Conservation (phyloP, 1,284 basidiomycete species). For the Pascua guehoae region DNA sequence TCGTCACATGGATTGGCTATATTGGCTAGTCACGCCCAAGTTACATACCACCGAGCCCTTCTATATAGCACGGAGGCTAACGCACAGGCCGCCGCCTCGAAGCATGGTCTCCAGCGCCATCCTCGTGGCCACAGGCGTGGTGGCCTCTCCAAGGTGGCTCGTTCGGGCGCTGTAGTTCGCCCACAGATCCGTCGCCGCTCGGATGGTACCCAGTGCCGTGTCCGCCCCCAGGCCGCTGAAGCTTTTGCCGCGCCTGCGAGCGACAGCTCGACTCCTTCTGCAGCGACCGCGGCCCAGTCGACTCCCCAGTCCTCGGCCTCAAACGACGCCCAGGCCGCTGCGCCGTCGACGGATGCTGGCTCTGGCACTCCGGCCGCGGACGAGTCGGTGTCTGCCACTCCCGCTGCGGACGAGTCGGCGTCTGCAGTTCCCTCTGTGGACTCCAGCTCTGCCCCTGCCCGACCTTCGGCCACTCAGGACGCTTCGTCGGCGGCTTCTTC, state of each 20-base stretch:
- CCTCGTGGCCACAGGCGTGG: conserved; percentile 6
- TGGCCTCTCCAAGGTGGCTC: background rate
- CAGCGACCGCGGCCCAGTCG: background rate
- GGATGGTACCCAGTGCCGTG: conserved; percentile 44
- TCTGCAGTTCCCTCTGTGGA: conserved; percentile 20
- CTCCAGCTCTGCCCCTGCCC: conserved; percentile 10
- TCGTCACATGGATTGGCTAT: too few species aligned
- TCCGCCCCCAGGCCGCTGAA: conserved; percentile 26
- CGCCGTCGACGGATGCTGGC: background rate
- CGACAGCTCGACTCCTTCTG: conserved; percentile 3
- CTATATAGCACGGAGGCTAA: background rate
- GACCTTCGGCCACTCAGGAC: conserved; percentile 1
- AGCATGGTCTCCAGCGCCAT: conserved; percentile 6
- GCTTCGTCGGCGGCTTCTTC: conserved; percentile 6
- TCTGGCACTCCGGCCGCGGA: conserved; percentile 2
- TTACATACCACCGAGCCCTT: background rate
- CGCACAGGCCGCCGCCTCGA: conserved; percentile 7
- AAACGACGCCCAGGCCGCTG: background rate
- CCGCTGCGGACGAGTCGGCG: conserved; percentile 22
- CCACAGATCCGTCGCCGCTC: conserved; percentile 48
- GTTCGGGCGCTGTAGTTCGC: conserved; percentile 1
- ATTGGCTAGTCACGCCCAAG: too few species aligned
- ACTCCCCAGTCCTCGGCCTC: too few species aligned
- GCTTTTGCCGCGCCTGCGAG: conserved; percentile 3
- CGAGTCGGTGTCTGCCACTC: conserved; percentile 1